Evolutionary conservation across 768 basidiomycete species (phyloP), one percentile per base, ranked within the genome.

Genomic region (Bullera alba): DNA sequence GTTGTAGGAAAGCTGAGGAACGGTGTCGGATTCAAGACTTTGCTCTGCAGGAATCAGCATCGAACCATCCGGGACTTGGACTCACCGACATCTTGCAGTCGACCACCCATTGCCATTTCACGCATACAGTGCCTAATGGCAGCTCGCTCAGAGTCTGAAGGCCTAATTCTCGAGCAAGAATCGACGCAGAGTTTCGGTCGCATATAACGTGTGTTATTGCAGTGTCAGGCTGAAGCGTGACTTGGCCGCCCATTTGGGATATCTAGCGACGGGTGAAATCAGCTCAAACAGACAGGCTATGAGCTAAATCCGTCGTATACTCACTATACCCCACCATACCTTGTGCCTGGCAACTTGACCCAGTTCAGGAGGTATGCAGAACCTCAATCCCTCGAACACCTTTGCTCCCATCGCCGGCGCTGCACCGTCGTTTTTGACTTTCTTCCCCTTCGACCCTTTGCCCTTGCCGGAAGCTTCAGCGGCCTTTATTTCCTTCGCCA

Each of bases 131-230:
- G 1, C 58, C 58, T 8, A 48, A 43, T 5, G 65, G 63, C 14
- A 67, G 43, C 15, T 67, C 63, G 27, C 47, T 52, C 8, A 67
- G 35, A 15, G 51, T 23, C 14, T 58, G 46, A 10, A 67, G 29
- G 0, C 63, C 65, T 16, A 67, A 46, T 27, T 46, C 34, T n/a
- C 42, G 41, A n/a, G 53, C 50, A 15, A 67, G 35, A 19, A 43
- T 28, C 14, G 51, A 46, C 4, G 50, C 51, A 2, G 65, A 59
- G 6, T 37, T 35, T 10, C 47, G 43, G 3, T 67, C 63, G 28
- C 58, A 54, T 7, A 67, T 54, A 15, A 67, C 62, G 41, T 67
- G 63, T 4, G 62, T 64, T 37, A 64, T 56, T 22, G 63, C 56
- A n/a, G 60, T 67, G 29, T 67, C 63, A 4, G 63, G 60, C 28